A percentile compares a stretch with the other conserved stretches of the same genome.
Conservation (phyloP, 441 rosid genomes). For the Gossypium davidsonii region DNA sequence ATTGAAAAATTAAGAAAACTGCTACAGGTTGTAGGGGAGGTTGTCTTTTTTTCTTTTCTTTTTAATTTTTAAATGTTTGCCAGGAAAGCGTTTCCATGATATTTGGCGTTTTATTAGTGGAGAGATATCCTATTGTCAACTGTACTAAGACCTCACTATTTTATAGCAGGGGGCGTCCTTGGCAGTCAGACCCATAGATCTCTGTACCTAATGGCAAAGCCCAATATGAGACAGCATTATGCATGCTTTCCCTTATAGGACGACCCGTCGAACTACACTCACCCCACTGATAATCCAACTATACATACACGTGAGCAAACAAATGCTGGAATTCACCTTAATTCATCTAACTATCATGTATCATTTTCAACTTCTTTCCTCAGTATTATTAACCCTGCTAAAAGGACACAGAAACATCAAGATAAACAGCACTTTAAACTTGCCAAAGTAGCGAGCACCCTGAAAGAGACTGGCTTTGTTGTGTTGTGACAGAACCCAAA, state of each 20-base stretch:
- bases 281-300: neutral
- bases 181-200: conserved; percentile 18
- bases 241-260: neutral
- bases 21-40: neutral
- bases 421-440: neutral
- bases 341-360: no score
- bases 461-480: neutral
- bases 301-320: no score
- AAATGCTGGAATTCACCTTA: no score
- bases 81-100: conserved; percentile 45
- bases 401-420: neutral
- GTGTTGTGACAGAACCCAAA: neutral
- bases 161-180: neutral
- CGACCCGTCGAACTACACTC: neutral
- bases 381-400: neutral
- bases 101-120: conserved; percentile 29
- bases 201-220: conserved; percentile 4
- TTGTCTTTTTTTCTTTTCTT: conserved; percentile 27
- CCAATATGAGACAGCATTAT: conserved; percentile 17
- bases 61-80: conserved; percentile 17
- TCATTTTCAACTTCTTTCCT: neutral
- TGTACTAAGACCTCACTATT: conserved; percentile 10
- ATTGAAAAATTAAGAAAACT: conserved; percentile 16
- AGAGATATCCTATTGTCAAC: conserved; percentile 26
- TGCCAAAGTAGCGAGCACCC: neutral